Percentiles rank a stretch among this genome's conserved stretches.
phyloP scores from a whole-genome alignment of 2,329 filamentous ascomycete species.

The Xylariaceae sp. region DNA sequence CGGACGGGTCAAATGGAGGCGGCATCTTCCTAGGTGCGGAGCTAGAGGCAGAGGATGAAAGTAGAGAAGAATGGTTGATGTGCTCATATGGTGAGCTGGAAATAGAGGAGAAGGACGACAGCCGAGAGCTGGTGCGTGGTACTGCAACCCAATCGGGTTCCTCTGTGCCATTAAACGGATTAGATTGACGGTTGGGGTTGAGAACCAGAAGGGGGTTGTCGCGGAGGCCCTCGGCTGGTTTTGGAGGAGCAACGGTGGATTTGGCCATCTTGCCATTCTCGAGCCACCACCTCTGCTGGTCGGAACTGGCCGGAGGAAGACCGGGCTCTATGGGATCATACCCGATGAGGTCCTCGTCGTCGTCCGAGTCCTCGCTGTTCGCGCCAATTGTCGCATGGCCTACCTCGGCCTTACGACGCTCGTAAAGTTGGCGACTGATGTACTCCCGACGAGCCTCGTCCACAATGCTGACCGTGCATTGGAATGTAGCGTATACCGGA shows the following conservation, averaged over 20 bases:
- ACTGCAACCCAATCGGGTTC: constrained; percentile 81
- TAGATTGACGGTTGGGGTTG: constrained; percentile 68
- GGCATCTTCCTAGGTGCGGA: constrained; percentile 43
- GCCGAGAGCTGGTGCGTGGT: constrained; percentile 44
- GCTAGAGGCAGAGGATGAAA: constrained; percentile 38
- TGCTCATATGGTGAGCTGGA: constrained; percentile 55
- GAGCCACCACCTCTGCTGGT: constrained; percentile 64
- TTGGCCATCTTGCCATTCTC: constrained; percentile 67
- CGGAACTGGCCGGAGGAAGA: constrained; percentile 59
- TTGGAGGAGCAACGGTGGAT: constrained; percentile 61
- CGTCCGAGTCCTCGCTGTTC: constrained; percentile 52
- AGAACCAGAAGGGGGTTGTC: constrained; percentile 46
- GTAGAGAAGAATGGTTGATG: constrained; percentile 40
- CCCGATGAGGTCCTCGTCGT: constrained; percentile 72
- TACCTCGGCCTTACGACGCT: constrained; percentile 57
- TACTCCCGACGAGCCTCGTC: constrained; percentile 65
- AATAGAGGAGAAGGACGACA: constrained; percentile 48
- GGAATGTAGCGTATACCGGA: constrained; percentile 87
- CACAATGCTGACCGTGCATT: constrained; percentile 73
- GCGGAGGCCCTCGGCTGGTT: constrained; percentile 34
- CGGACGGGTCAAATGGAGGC: constrained; percentile 40
- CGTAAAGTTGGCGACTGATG: constrained; percentile 70
- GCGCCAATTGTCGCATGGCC: constrained; percentile 54
- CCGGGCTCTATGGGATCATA: constrained; percentile 80
- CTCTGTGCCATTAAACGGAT: constrained; percentile 68